Percentiles rank a stretch among this genome's conserved stretches.
These are phyloP conservation scores for Skeletonema costatum DNA, from an alignment of 108 stramenopile genomes.

Conservation along the genomic window DNA sequence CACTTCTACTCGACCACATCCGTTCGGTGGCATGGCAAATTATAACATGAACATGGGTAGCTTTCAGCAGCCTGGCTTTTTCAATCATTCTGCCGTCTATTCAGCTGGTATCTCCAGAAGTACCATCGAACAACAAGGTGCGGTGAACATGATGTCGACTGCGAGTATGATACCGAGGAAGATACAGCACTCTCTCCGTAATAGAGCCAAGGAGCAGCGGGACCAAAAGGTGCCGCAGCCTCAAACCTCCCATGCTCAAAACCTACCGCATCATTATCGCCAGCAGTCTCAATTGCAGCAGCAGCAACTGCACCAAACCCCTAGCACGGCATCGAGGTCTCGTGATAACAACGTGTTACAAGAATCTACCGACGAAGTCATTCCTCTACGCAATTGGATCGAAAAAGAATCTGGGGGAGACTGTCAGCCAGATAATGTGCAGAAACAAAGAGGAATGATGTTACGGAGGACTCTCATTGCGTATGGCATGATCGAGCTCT, in stretches of 20 bases:
- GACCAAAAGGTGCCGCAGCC: background rate
- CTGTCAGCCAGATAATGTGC: background rate
- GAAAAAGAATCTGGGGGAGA: constrained; percentile 1
- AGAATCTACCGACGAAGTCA: background rate
- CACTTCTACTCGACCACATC: background rate
- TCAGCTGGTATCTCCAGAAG: background rate
- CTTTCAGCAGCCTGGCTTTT: background rate
- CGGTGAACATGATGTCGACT: background rate
- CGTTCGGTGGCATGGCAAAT: background rate
- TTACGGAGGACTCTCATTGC: background rate
- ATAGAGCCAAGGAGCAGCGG: background rate
- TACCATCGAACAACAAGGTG: background rate
- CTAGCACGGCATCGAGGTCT: background rate
- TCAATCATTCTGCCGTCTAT: background rate
- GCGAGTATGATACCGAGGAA: background rate
- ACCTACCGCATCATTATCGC: background rate
- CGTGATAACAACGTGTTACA: background rate
- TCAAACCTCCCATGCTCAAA: background rate
- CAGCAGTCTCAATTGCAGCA: background rate
- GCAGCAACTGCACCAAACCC: background rate
- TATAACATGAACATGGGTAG: background rate
- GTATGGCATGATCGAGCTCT: background rate
- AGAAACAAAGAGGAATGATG: constrained; percentile 3
- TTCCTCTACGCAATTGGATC: constrained; percentile 8
- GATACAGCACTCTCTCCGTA: background rate